Evolutionary conservation across 306 rosid genomes (phyloP).

Genomic region (Clitoria ternatea): DNA sequence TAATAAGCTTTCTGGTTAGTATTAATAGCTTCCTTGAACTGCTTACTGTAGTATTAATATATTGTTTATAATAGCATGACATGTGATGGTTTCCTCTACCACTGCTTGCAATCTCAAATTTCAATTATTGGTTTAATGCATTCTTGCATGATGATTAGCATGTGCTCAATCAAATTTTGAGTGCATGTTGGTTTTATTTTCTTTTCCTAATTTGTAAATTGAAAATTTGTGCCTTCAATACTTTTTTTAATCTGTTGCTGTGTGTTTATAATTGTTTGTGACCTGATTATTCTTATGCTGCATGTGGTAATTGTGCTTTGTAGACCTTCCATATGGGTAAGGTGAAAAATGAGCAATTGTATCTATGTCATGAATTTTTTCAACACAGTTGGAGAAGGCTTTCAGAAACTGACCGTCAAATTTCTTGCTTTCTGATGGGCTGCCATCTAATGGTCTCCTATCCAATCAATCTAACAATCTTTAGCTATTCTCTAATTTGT

Average conservation of each 20-base stretch:
- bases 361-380: background rate
- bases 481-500: background rate
- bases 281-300: background rate
- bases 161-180: background rate
- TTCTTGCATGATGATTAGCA: background rate
- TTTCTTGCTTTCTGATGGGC: background rate
- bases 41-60: background rate
- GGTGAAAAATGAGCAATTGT: background rate
- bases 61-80: background rate
- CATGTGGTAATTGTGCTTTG: background rate
- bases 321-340: background rate
- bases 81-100: background rate
- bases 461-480: background rate
- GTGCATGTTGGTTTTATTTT: background rate
- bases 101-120: background rate
- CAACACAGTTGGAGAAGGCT: background rate
- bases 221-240: background rate
- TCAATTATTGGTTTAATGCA: background rate
- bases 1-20: conserved; percentile 76
- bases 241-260: conserved; percentile 4
- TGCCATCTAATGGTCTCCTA: background rate
- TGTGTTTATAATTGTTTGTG: background rate
- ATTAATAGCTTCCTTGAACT: background rate
- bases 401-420: background rate
- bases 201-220: background rate